These are phyloP conservation scores for Pelargonium hybrid DNA, from an alignment of 441 rosid genomes.

Conservation along the genomic window DNA sequence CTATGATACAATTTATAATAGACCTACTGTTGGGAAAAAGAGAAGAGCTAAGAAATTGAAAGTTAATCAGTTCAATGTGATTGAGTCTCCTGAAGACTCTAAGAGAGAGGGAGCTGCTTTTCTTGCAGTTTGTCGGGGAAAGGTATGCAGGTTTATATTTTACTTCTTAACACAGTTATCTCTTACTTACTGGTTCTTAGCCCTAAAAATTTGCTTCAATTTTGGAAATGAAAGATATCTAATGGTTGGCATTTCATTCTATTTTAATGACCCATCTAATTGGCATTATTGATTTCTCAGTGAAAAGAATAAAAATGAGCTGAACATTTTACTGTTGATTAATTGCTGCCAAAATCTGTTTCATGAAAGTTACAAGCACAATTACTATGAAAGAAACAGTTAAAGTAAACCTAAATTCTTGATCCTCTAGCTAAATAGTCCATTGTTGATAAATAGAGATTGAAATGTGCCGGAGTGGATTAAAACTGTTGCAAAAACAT, in stretches of 20 bases:
- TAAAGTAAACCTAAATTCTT: neutral
- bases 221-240: neutral
- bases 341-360: neutral
- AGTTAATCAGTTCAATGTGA: slow-evolving; percentile 21
- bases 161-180: slow-evolving; percentile 7
- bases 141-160: slow-evolving; percentile 35
- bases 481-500: neutral
- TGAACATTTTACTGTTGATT: neutral
- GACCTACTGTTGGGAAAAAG: slow-evolving; percentile 36
- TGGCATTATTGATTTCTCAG: neutral
- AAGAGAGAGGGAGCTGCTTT: slow-evolving; percentile 71
- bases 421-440: neutral
- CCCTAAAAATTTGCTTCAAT: neutral
- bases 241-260: neutral
- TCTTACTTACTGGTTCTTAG: neutral
- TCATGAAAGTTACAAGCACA: neutral
- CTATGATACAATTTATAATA: slow-evolving; percentile 42
- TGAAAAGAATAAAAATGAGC: neutral
- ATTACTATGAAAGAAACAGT: neutral
- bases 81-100: slow-evolving; percentile 29
- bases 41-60: slow-evolving; percentile 46
- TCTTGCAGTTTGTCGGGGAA: slow-evolving; percentile 94
- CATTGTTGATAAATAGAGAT: neutral
- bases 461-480: neutral
- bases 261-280: neutral